phyloP scores from a whole-genome alignment of 495 filamentous ascomycete species.

The Penicillium pulvis region DNA sequence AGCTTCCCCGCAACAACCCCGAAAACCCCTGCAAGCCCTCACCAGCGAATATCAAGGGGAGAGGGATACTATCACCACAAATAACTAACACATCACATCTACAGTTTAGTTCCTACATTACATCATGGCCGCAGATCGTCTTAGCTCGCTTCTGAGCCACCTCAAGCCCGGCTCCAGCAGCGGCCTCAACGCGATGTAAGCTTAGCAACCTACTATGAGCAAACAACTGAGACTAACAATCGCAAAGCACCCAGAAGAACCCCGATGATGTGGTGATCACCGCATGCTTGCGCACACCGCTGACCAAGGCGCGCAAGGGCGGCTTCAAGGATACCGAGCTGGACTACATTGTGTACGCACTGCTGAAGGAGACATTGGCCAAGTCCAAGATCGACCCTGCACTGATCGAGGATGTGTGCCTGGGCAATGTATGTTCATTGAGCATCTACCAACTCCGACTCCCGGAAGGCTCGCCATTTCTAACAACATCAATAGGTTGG shows the following conservation, averaged over 20 bases:
- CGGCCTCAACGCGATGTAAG: slow-evolving; percentile 74
- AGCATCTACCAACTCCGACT: not conserved
- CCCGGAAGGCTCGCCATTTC: not conserved
- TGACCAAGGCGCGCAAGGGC: slow-evolving; percentile 78
- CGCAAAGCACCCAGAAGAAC: slow-evolving; percentile 80
- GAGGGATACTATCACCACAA: not conserved
- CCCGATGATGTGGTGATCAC: slow-evolving; percentile 96
- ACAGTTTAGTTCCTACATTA: not conserved
- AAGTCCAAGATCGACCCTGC: slow-evolving; percentile 78
- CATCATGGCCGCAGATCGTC: slow-evolving; percentile 79
- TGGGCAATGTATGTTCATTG: slow-evolving; percentile 74
- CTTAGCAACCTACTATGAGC: slow-evolving; percentile 4
- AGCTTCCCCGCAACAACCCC: slow-evolving; percentile 30
- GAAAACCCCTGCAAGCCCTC: slow-evolving; percentile 4
- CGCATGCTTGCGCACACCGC: slow-evolving; percentile 73
- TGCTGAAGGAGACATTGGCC: slow-evolving; percentile 73
- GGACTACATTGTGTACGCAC: slow-evolving; percentile 78
- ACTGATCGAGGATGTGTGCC: slow-evolving; percentile 86
- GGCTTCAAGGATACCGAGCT: slow-evolving; percentile 94
- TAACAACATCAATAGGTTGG: slow-evolving; percentile 62
- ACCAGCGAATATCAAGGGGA: not conserved
- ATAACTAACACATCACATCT: not conserved
- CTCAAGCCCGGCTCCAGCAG: slow-evolving; percentile 64
- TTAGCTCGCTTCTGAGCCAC: slow-evolving; percentile 86
- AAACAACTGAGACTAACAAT: slow-evolving; percentile 12